Base-by-base conservation (phyloP, 805 yeast genomes). In the Monosporozyma solicola region DNA sequence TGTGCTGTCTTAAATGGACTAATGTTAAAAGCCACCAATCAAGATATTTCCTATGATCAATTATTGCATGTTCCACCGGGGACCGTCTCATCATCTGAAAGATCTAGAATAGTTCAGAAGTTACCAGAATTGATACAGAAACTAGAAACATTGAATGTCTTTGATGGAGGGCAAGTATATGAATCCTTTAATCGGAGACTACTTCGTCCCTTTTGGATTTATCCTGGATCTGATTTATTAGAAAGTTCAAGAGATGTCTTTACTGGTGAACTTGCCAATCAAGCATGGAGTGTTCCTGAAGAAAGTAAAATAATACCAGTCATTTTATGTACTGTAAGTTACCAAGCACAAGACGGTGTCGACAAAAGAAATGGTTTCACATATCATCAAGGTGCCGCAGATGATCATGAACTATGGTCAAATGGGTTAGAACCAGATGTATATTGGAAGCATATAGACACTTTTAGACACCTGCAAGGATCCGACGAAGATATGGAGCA, bases 331-430 rank as follows among this genome's bases (percentile, higher is more conserved):
- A 83, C 89, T 0, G 84, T 86, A 0, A 84, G 91, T 45, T 72
- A 74, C 53, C 74, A 73, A 62, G 79, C 76, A 20, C 84, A 80
- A 57, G 87, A 83, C 64, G 88, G 87, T 7, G 68, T 71, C 6
- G 75, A 71, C 50, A 69, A 70, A 48, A 59, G 75, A 48, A 54
- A 65, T 8, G 84, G 82, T 0, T 83, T 70, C 57, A 68, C 75
- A 0, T 90, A 90, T 62, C 86, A 89, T 1, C 97, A 89, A 67
- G 97, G 97, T 1, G 94, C 96, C 0, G 97, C 94, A 0, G 97
- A 90, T 66, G 97, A 91, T 61, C 96, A 90, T 64, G 97, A 90
- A 61, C 71, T 84, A 10, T 90, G 97, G 97, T 78, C 84, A 0
- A 72, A 77, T 4, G 70, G 74, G 0, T 65, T 88, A 32, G 76